Evolutionary conservation across 257 asterid species (phyloP), one percentile per base, ranked within the genome.

Genomic region (Lycium ferocissimum): DNA sequence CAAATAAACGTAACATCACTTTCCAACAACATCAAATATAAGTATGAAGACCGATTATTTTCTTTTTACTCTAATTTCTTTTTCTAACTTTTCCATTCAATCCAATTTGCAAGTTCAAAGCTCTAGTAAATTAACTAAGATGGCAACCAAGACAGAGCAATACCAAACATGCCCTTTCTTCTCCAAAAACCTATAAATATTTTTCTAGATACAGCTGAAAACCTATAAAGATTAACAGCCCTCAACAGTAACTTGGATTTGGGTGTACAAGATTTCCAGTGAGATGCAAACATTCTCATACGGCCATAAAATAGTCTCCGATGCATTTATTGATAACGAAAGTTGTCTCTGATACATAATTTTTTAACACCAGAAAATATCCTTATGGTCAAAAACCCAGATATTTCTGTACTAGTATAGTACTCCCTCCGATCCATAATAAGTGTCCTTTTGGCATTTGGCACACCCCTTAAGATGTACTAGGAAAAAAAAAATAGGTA

Each of bases 51-150:
- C 59, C 5, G 45, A 45, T 10, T n/a, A 45, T 47, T 40, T 47
- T 47, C 1, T n/a, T 73, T 73, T 5, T 72, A n/a, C 9, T 47
- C n/a, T 73, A 47, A 57, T 72, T 72, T 43, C 40, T 11, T 49
- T 20, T 45, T 73, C 47, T 10, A 49, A 49, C 13, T 49, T 75
- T 22, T 49, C 62, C 61, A 22, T 26, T 6, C 13, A 22, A 75
- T 22, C 62, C 62, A 22, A 75, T 33, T 75, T 75, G 20, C 62
- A 75, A 73, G 61, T 75, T 8, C 9, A 75, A 75, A 49, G 62
- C 81, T 14, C 6, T 51, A 75, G 40, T 49, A 75, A 73, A 71
- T 12, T 40, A 43, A 75, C 13, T 49, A 47, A 75, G 62, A 51
- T 49, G 10, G 45, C n/a, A 13, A 75, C n/a, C 45, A 22, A 49